Conservation (phyloP, 2,329 filamentous ascomycete genomes). For the Penicillium sp. region DNA sequence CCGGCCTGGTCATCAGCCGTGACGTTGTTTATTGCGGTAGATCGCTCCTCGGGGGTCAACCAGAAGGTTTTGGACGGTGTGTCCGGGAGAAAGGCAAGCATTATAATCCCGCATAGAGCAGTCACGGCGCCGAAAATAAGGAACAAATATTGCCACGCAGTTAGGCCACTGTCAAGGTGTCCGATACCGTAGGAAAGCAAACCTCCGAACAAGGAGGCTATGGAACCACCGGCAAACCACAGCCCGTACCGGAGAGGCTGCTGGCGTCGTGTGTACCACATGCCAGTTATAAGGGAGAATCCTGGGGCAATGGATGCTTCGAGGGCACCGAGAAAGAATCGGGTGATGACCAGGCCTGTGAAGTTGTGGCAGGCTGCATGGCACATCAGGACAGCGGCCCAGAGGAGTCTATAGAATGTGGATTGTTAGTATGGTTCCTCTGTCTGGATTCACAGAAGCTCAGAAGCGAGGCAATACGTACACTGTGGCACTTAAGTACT, state of each 20-base stretch:
- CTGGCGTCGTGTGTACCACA: conserved; percentile 19
- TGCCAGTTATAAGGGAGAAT: conserved; percentile 22
- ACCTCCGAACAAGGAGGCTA: conserved; percentile 15
- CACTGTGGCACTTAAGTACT: neutral
- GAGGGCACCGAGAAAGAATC: conserved; percentile 20
- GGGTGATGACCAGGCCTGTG: conserved; percentile 26
- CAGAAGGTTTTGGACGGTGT: neutral
- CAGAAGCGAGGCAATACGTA: neutral
- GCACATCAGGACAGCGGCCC: conserved; percentile 15
- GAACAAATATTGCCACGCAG: neutral
- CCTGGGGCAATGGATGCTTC: conserved; percentile 10
- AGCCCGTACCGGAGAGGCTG: conserved; percentile 16
- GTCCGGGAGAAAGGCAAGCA: conserved; percentile 1
- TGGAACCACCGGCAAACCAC: conserved; percentile 15
- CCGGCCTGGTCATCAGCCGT: neutral
- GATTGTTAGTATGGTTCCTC: neutral
- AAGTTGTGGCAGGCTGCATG: conserved; percentile 10
- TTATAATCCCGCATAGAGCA: neutral
- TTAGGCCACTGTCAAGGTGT: conserved; percentile 13
- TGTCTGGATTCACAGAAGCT: too few species aligned
- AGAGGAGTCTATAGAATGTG: conserved; percentile 5
- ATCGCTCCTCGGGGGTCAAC: neutral
- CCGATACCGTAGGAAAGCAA: conserved; percentile 11
- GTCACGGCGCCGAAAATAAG: neutral
- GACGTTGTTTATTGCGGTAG: neutral